phyloP scores from a whole-genome alignment of 1,284 basidiomycete species.

The Schizopora paradoxa region DNA sequence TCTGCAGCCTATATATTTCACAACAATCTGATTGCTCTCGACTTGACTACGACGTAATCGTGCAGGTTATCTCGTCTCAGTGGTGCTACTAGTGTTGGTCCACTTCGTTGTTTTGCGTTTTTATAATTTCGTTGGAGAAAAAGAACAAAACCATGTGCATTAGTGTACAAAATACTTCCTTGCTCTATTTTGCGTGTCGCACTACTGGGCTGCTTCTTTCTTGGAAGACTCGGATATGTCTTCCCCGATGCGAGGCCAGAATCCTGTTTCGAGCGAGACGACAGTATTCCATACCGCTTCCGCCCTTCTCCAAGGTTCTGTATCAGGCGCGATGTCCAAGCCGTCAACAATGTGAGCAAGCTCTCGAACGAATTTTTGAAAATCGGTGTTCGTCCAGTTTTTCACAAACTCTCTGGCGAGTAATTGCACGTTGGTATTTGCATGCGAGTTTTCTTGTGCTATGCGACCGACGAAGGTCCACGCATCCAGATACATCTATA shows the following conservation, averaged over 20 bases:
- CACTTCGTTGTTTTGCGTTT: too few species aligned
- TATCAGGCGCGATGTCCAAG: constrained; percentile 36
- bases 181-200: too few species aligned
- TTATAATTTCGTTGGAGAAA: too few species aligned
- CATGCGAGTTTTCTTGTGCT: constrained; percentile 22
- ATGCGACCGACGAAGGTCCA: constrained; percentile 49
- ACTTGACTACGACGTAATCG: too few species aligned
- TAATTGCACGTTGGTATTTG: too few species aligned
- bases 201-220: too few species aligned
- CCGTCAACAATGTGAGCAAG: constrained; percentile 51
- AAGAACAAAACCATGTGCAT: too few species aligned
- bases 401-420: constrained; percentile 51
- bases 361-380: constrained; percentile 53
- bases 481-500: constrained; percentile 54
- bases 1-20: too few species aligned
- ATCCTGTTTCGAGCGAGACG: constrained; percentile 53
- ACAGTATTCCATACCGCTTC: constrained; percentile 54
- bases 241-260: constrained; percentile 45
- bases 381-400: constrained; percentile 65
- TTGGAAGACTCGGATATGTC: constrained; percentile 9
- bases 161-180: too few species aligned
- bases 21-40: too few species aligned
- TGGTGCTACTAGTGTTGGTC: too few species aligned
- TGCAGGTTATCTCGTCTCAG: too few species aligned
- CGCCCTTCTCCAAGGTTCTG: constrained; percentile 37